Evolutionary conservation across 352 stramenopile species (phyloP).

Genomic region (Pythium rhizo-oryzae): DNA sequence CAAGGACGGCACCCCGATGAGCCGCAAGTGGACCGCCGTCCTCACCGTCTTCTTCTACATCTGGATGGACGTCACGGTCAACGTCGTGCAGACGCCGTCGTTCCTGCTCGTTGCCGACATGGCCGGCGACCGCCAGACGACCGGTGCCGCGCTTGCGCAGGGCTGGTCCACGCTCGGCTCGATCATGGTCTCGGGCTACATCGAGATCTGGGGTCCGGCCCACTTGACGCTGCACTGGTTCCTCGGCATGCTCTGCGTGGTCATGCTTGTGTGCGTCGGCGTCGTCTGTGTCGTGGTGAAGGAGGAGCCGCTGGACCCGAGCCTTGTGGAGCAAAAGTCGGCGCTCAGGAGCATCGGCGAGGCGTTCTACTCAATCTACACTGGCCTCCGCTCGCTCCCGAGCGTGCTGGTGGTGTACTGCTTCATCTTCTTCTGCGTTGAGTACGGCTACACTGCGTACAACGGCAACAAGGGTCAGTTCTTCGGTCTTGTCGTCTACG

Average conservation of each 20-base stretch:
- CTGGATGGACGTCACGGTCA: conserved; percentile 34
- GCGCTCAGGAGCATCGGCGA: no score
- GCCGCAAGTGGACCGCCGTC: background rate
- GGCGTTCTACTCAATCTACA: no score
- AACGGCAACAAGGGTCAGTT: conserved; percentile 59
- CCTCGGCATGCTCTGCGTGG: conserved; percentile 44
- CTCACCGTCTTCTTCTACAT: conserved; percentile 12
- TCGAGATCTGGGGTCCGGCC: no score
- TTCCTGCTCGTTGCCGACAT: conserved; percentile 56
- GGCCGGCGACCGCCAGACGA: conserved; percentile 49
- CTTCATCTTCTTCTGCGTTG: conserved; percentile 43
- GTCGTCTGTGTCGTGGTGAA: conserved; percentile 30
- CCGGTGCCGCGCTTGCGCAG: conserved; percentile 41
- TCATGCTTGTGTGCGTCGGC: conserved; percentile 36
- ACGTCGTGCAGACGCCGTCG: conserved; percentile 26
- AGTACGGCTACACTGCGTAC: conserved; percentile 57
- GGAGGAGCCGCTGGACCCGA: background rate
- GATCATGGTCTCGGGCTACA: conserved; percentile 50
- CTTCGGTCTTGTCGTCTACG: conserved; percentile 39
- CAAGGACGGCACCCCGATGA: background rate
- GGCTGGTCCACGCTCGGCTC: conserved; percentile 48
- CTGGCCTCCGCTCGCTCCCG: conserved; percentile 37
- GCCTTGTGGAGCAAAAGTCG: no score
- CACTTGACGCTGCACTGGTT: conserved; percentile 49
- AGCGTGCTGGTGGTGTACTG: conserved; percentile 35